A percentile compares a stretch with the other conserved stretches of the same genome.
Conservation (phyloP, 106 monocot species). For the Allium fistulosum region DNA sequence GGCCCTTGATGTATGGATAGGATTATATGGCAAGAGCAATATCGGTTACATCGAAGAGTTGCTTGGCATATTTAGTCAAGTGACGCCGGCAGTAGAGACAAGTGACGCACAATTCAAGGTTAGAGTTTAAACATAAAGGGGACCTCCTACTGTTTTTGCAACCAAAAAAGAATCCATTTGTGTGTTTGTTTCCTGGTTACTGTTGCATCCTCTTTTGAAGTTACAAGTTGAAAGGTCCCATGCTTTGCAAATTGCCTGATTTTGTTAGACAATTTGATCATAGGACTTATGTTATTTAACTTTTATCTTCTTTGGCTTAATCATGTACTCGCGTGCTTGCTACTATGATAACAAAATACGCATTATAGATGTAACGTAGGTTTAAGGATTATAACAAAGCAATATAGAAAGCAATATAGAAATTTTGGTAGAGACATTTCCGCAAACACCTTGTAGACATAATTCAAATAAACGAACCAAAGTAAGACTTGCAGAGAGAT, state of each 20-base stretch:
- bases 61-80: neutral
- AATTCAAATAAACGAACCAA: too few relatives aligned
- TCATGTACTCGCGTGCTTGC: neutral
- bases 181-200: conserved; percentile 4
- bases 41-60: conserved; percentile 9
- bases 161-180: conserved; percentile 4
- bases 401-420: too few relatives aligned
- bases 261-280: neutral
- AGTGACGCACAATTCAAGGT: neutral
- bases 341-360: neutral
- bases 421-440: too few relatives aligned
- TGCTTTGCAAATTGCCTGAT: neutral
- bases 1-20: neutral
- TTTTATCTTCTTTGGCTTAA: neutral
- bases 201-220: neutral
- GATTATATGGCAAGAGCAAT: neutral
- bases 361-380: neutral
- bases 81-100: conserved; percentile 2
- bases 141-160: neutral
- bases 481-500: too few relatives aligned
- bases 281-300: neutral
- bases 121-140: neutral
- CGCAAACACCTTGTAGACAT: too few relatives aligned
- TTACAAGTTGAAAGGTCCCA: neutral
- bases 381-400: neutral